These are phyloP conservation scores for Dothideomycetes sp. DNA, from an alignment of 2,329 filamentous ascomycete species.

Conservation along the genomic window DNA sequence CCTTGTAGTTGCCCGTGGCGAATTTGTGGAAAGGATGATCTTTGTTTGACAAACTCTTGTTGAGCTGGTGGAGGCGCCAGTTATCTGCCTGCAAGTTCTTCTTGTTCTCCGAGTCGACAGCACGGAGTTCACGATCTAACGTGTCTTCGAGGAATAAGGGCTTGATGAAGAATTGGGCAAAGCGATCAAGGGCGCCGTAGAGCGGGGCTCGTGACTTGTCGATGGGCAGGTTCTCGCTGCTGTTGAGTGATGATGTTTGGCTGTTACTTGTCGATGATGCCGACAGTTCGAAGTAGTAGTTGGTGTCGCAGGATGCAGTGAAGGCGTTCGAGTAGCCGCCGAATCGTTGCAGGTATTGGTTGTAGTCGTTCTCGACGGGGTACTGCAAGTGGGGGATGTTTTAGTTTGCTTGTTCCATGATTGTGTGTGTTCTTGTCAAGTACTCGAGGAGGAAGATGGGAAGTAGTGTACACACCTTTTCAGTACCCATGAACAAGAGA, in stretches of 20 bases:
- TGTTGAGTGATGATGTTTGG: conserved; percentile 28
- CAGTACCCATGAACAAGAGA: conserved; percentile 95
- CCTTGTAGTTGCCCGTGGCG: conserved; percentile 79
- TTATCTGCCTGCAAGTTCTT: conserved; percentile 89
- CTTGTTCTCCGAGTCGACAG: conserved; percentile 94
- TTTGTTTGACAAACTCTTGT: conserved; percentile 79
- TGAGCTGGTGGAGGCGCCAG: conserved; percentile 80
- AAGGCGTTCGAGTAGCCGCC: conserved; percentile 93
- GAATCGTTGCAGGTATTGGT: conserved; percentile 80
- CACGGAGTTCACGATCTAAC: conserved; percentile 74
- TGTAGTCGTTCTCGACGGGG: conserved; percentile 90
- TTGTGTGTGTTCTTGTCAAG: neutral
- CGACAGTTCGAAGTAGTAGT: conserved; percentile 95
- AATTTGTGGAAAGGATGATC: conserved; percentile 86
- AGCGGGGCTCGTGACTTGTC: conserved; percentile 48
- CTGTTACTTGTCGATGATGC: conserved; percentile 59
- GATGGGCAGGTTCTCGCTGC: conserved; percentile 28
- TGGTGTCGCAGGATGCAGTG: conserved; percentile 85
- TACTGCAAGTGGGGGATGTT: conserved; percentile 45
- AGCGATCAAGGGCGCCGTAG: conserved; percentile 77
- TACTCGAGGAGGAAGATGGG: too few species aligned
- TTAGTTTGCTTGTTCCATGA: conserved; percentile 1
- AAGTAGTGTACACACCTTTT: conserved; percentile 60
- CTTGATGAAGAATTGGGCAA: conserved; percentile 87
- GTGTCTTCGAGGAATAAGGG: conserved; percentile 80